Conservation (phyloP, 371 early-diverging fungal genomes). For the Syncephalastrum racemosum region DNA sequence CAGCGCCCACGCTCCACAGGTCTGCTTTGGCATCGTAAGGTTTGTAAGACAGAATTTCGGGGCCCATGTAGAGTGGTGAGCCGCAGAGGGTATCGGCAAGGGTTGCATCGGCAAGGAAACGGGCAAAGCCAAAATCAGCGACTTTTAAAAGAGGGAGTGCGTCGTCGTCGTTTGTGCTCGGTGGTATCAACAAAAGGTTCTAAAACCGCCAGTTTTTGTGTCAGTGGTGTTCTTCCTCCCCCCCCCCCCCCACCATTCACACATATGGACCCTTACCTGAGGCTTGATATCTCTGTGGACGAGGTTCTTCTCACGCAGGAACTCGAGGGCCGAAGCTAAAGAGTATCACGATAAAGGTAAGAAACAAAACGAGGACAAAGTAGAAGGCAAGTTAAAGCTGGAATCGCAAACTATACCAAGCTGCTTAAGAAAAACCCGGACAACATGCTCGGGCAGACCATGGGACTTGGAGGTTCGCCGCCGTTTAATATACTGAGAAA, state of each 20-base stretch:
- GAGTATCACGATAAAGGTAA: no score
- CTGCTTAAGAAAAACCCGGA: constrained; percentile 83
- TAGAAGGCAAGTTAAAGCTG: constrained; percentile 2
- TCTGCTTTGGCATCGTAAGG: constrained; percentile 95
- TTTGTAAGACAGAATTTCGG: constrained; percentile 90
- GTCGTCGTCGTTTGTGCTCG: constrained; percentile 26
- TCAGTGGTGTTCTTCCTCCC: neutral
- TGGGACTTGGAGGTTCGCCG: constrained; percentile 50
- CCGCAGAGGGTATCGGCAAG: constrained; percentile 96
- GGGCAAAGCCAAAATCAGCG: constrained; percentile 97
- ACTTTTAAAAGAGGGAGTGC: constrained; percentile 81
- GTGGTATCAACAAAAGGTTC: constrained; percentile 76
- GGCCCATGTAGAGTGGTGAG: constrained; percentile 96
- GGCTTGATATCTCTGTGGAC: constrained; percentile 98
- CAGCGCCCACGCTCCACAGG: constrained; percentile 96
- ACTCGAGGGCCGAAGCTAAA: constrained; percentile 79
- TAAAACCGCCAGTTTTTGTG: constrained; percentile 29
- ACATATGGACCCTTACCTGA: constrained; percentile 54
- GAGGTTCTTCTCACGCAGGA: constrained; percentile 79
- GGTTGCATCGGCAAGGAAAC: constrained; percentile 76
- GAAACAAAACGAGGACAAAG: constrained; percentile 15
- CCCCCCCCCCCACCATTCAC: no score
- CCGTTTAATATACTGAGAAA: constrained; percentile 84
- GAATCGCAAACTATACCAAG: constrained; percentile 50
- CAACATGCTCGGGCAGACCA: constrained; percentile 78